Evolutionary conservation across 345 rosid genomes (phyloP).

Genomic region (Lepidium africanum): DNA sequence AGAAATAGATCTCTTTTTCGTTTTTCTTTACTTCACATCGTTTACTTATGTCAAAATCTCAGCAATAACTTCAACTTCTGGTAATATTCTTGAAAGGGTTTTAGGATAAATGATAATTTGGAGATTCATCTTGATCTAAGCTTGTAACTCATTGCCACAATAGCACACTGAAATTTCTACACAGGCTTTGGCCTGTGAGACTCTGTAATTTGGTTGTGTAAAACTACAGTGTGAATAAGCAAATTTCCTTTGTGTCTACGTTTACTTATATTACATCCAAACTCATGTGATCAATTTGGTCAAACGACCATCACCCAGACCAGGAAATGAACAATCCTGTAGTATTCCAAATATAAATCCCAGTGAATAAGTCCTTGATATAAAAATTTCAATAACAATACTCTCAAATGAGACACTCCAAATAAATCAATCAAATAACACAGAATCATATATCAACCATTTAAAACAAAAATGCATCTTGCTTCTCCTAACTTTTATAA

Average conservation of each 20-base stretch:
- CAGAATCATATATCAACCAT: background rate
- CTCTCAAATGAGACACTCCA: slow-evolving; percentile 1
- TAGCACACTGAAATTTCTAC: background rate
- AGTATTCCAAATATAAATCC: background rate
- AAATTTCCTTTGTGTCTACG: no score
- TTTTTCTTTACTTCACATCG: background rate
- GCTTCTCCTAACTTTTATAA: slow-evolving; percentile 13
- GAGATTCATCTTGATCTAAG: background rate
- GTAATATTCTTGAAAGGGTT: background rate
- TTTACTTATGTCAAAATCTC: background rate
- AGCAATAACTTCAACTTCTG: background rate
- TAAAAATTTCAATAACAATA: background rate
- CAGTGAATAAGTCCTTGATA: background rate
- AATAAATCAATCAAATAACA: slow-evolving; percentile 12
- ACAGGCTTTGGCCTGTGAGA: background rate
- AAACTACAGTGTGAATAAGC: background rate
- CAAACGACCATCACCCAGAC: background rate
- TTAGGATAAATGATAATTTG: background rate
- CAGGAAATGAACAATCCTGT: background rate
- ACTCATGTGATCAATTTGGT: background rate
- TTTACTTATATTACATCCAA: background rate
- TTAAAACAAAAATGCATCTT: background rate
- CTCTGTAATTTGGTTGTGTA: background rate
- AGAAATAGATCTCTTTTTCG: background rate
- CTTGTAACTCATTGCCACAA: background rate